Percentiles rank a stretch among this genome's conserved stretches.
Conservation (phyloP, 805 yeast species). For the Nakazawaea ishiwadae region DNA sequence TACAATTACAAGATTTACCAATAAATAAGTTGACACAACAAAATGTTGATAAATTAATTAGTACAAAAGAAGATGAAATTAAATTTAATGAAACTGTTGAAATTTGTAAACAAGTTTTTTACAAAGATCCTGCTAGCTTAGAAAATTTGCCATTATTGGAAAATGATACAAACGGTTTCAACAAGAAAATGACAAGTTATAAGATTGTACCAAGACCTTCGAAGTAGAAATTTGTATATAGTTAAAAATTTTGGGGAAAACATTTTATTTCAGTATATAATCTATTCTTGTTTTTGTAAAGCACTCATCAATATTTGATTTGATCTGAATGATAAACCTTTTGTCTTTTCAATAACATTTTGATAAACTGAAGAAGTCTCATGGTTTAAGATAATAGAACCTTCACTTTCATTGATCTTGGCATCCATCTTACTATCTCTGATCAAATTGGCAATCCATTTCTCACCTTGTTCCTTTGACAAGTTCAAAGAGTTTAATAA, state of each 20-base stretch:
- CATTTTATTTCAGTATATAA: no score
- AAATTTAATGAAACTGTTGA: constrained; percentile 63
- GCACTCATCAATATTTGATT: constrained; percentile 50
- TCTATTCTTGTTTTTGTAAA: constrained; percentile 24
- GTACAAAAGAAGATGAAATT: constrained; percentile 45
- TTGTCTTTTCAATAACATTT: constrained; percentile 64
- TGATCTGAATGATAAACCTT: constrained; percentile 56
- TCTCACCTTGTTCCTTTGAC: constrained; percentile 39
- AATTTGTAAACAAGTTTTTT: constrained; percentile 42
- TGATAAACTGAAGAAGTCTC: constrained; percentile 56
- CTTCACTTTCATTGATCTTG: constrained; percentile 47
- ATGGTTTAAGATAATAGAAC: constrained; percentile 46
- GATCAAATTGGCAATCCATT: constrained; percentile 47
- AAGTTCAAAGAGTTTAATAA: constrained; percentile 41
- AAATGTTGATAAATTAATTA: constrained; percentile 51
- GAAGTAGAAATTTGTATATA: constrained; percentile 12
- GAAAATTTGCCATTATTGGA: constrained; percentile 27
- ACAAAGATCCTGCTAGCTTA: constrained; percentile 20
- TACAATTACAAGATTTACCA: constrained; percentile 56
- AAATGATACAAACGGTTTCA: constrained; percentile 9
- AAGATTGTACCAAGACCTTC: constrained; percentile 27
- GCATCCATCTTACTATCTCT: constrained; percentile 49
- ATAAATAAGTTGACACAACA: constrained; percentile 48
- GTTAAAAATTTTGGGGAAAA: background rate
- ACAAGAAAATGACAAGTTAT: constrained; percentile 16